These are phyloP conservation scores for Danielozyma ontarioensis DNA, from an alignment of 805 yeast genomes.

Conservation along the genomic window DNA sequence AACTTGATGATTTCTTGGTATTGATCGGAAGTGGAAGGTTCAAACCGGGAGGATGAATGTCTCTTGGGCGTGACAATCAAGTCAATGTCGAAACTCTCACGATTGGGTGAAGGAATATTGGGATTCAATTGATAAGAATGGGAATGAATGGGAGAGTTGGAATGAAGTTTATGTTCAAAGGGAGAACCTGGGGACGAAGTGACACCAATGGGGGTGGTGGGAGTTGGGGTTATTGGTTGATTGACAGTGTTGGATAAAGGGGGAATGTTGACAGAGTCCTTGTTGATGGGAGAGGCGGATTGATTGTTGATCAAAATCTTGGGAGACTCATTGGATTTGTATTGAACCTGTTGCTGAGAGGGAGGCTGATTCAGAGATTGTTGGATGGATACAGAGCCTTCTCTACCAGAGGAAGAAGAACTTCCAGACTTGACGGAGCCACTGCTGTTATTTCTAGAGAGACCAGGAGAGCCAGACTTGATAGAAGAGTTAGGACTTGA, in stretches of 20 bases:
- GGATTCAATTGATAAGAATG: constrained; percentile 49
- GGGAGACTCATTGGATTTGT: constrained; percentile 7
- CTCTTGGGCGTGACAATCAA: constrained; percentile 76
- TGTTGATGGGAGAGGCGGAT: constrained; percentile 7
- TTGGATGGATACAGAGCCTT: neutral
- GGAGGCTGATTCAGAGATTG: constrained; percentile 1
- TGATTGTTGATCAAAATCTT: constrained; percentile 11
- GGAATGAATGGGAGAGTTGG: constrained; percentile 21
- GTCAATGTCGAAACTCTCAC: constrained; percentile 70
- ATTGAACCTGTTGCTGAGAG: neutral
- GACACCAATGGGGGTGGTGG: constrained; percentile 6
- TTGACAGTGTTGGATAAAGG: no score
- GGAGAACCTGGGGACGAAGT: constrained; percentile 5
- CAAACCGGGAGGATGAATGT: constrained; percentile 89
- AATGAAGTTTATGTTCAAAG: constrained; percentile 6
- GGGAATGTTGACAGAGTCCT: neutral
- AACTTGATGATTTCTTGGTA: constrained; percentile 56
- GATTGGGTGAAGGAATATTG: constrained; percentile 56
- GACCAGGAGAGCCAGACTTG: constrained; percentile 27
- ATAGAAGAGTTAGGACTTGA: constrained; percentile 17
- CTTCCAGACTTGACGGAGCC: neutral
- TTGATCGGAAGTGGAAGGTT: constrained; percentile 50
- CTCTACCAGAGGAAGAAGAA: neutral
- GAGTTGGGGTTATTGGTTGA: constrained; percentile 4
- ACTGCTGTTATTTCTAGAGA: constrained; percentile 21